Evolutionary conservation across 169 alveolate species (phyloP).

Genomic region (Cyclospora cayetanensis): DNA sequence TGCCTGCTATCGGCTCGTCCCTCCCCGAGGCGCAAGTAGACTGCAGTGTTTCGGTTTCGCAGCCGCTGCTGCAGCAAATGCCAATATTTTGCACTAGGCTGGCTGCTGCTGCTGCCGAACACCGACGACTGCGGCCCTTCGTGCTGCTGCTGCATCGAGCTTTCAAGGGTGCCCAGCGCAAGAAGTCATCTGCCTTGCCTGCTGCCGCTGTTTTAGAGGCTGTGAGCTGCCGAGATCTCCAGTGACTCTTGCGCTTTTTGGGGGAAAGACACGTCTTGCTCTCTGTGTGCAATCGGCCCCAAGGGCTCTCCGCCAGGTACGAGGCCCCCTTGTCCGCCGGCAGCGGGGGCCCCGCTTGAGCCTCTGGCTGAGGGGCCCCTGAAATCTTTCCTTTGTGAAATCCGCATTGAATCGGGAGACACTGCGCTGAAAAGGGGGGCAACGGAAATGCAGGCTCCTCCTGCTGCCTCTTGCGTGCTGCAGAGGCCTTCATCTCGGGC

Average conservation of each 20-base stretch:
- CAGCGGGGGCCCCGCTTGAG: neutral
- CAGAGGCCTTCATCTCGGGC: constrained; percentile 1
- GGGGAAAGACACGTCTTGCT: constrained; percentile 33
- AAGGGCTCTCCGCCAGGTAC: too few relatives aligned
- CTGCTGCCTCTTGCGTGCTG: constrained; percentile 46
- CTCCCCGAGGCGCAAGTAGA: constrained; percentile 26
- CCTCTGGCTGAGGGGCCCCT: neutral
- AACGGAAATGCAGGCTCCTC: constrained; percentile 20
- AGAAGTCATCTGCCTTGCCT: neutral
- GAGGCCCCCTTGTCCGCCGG: neutral
- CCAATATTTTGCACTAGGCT: neutral
- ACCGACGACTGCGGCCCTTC: neutral
- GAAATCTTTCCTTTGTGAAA: neutral
- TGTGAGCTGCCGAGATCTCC: constrained; percentile 27
- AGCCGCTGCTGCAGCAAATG: constrained; percentile 33
- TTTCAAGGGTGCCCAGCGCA: neutral
- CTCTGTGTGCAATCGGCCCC: too few relatives aligned
- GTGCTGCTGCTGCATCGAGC: neutral
- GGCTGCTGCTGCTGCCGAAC: neutral
- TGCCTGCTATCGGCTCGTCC: constrained; percentile 3
- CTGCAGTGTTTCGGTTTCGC: constrained; percentile 13
- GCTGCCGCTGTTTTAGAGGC: constrained; percentile 11
- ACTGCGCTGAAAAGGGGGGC: constrained; percentile 8
- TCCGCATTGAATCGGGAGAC: constrained; percentile 9
- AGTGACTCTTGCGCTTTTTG: constrained; percentile 12